Evolutionary conservation across 2,329 filamentous ascomycete genomes (phyloP), one percentile per base, ranked within the genome.

Genomic region (Thelonectria olida): DNA sequence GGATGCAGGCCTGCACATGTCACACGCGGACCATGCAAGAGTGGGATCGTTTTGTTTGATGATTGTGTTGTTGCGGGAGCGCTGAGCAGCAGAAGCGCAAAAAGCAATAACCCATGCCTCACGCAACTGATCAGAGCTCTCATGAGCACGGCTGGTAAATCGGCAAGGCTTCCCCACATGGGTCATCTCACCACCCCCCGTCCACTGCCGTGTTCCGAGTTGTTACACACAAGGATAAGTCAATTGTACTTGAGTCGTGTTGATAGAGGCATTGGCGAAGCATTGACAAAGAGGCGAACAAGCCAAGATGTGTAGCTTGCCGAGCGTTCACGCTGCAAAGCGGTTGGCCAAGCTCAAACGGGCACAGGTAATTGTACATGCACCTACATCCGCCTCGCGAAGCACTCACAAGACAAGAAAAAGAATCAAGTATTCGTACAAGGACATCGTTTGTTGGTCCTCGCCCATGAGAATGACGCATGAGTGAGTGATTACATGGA

Each of bases 121-220:
- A 67, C 62, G 62, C 64, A 63, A 54, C 62, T 61, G n/a, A n/a
- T n/a, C n/a, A n/a, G n/a, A n/a, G n/a, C 57, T 19, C 19, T 27
- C 22, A 10, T 34, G 31, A 42, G 22, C 38, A 41, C 48, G 47
- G 45, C 36, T 54, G 52, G 44, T 55, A 45, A 59, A 60, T 60
- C 50, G 58, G 59, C 60, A 60, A 63, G 58, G 56, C 62, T 64
- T 62, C 68, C 62, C 69, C 69, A 71, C 68, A 70, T 69, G 62
- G 67, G 58, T 58, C 67, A 72, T 68, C 65, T 69, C 69, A 72
- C 69, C 66, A 62, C 65, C 68, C 66, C 63, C 58, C 58, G 61
- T 48, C 58, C 58, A 67, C 66, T 72, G 69, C 69, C 69, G 69
- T 72, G 69, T 72, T 72, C 69, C 69, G 69, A 72, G 66, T 57